Base-by-base conservation (phyloP, 768 basidiomycete species). In the Auricularia auricula-judae region DNA sequence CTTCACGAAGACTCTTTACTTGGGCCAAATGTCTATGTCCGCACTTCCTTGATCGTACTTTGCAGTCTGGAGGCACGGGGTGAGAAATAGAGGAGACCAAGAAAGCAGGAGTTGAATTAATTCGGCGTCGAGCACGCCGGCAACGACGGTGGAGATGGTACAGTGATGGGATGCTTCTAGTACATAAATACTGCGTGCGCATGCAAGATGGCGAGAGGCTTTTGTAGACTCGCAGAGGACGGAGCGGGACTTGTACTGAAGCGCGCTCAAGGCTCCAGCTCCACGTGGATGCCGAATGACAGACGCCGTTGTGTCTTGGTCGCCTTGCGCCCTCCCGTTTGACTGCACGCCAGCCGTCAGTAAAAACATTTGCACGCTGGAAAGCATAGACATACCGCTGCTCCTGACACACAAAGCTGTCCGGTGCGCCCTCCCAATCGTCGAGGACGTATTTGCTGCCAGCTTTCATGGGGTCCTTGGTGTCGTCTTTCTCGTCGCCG, bases 341-440 rank as follows among this genome's bases (percentile, higher is more conserved):
- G 86, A 70, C 88, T 91, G 64, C 35, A 58, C 14, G 29, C 3
- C 3, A 14, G 35, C 34, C 62, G 18, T 65, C 1, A 44, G 42
- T 47, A 35, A 23, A 39, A 36, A 12, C 11, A 36, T 60, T 53
- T 10, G 58, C 35, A 65, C 47, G 33, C 23, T 59, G 33, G 59
- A 29, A 29, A 63, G 65, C 35, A 3, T 21, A 47, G 21, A 67
- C 84, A 60, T 63, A 89, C 89, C 82, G 82, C 74, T 93, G 91
- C 74, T 99, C 97, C 76, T 98, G 97, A 71, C 97, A 99, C 4
- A 98, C 95, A 75, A 97, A 99, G 67, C 89, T 93, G 73, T 98
- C 95, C 0, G 97, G 97, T 4, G 97, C 93, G 34, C 92, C 91
- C 63, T 93, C 89, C 95, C 95, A 98, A 72, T 97, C 93, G 58